Evolutionary conservation across 352 stramenopile genomes (phyloP).

Genomic region (Thalassiosira oceanica): DNA sequence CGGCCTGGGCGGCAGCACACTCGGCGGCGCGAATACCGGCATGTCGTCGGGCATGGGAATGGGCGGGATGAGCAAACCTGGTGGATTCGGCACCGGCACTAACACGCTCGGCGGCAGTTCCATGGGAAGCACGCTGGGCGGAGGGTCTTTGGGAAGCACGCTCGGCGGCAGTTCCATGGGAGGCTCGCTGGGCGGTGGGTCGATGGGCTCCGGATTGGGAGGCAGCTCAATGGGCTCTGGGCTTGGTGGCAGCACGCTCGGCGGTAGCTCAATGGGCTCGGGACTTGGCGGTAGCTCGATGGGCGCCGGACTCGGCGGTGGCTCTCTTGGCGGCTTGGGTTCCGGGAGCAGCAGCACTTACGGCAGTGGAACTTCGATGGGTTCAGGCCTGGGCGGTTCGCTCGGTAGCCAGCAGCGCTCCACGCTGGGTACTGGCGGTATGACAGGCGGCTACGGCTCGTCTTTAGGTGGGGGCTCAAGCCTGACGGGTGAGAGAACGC

Average conservation of each 20-base stretch:
- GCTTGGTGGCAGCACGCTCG: not conserved
- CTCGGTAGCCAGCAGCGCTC: too few relatives aligned
- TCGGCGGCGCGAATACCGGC: not conserved
- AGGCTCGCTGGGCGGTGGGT: conserved; percentile 4
- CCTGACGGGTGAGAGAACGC: too few relatives aligned
- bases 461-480: too few relatives aligned
- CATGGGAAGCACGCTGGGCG: not conserved
- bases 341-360: not conserved
- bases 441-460: too few relatives aligned
- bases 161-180: not conserved
- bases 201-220: not conserved
- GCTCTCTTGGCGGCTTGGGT: conserved; percentile 8
- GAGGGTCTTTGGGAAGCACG: not conserved
- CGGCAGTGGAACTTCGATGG: not conserved
- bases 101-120: not conserved
- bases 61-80: too few relatives aligned
- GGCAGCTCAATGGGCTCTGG: conserved; percentile 11
- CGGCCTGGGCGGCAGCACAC: not conserved
- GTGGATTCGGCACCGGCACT: not conserved
- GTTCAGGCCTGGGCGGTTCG: conserved; percentile 7
- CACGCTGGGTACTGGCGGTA: too few relatives aligned
- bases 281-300: conserved; percentile 2
- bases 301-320: conserved; percentile 1
- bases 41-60: conserved; percentile 10
- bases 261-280: conserved; percentile 8